These are phyloP conservation scores for Santalum album DNA, from an alignment of 164 flowering plant species.

Conservation along the genomic window DNA sequence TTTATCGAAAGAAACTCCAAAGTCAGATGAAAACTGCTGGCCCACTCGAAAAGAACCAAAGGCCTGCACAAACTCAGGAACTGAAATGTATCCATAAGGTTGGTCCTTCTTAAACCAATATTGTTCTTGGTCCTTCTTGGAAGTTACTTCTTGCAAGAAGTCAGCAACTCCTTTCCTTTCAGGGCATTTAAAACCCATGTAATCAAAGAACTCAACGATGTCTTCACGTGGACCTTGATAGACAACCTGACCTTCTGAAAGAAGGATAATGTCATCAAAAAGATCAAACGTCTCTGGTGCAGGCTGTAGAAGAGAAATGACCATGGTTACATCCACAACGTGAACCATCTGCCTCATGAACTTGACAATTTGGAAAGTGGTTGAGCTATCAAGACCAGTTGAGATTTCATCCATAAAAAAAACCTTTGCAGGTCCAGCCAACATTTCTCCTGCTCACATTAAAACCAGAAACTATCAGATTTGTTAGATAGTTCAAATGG, in stretches of 20 bases:
- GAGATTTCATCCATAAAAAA: slow-evolving; percentile 62
- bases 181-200: slow-evolving; percentile 58
- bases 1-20: background rate
- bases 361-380: slow-evolving; percentile 44
- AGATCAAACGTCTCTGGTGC: slow-evolving; percentile 47
- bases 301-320: slow-evolving; percentile 43
- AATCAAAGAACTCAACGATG: slow-evolving; percentile 47
- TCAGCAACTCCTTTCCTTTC: slow-evolving; percentile 65
- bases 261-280: slow-evolving; percentile 48
- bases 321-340: slow-evolving; percentile 41
- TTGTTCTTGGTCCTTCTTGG: slow-evolving; percentile 61
- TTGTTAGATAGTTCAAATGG: background rate
- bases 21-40: background rate
- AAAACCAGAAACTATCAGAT: background rate
- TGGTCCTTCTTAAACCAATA: slow-evolving; percentile 27
- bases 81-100: background rate
- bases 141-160: slow-evolving; percentile 64
- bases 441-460: slow-evolving; percentile 45
- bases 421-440: slow-evolving; percentile 51
- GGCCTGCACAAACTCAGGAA: slow-evolving; percentile 1
- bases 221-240: slow-evolving; percentile 62
- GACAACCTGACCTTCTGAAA: slow-evolving; percentile 58
- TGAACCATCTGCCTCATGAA: slow-evolving; percentile 50
- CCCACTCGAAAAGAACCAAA: background rate
- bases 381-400: slow-evolving; percentile 60